Evolutionary conservation across 441 rosid genomes (phyloP).

Genomic region (Cnidoscolus chayamansa): DNA sequence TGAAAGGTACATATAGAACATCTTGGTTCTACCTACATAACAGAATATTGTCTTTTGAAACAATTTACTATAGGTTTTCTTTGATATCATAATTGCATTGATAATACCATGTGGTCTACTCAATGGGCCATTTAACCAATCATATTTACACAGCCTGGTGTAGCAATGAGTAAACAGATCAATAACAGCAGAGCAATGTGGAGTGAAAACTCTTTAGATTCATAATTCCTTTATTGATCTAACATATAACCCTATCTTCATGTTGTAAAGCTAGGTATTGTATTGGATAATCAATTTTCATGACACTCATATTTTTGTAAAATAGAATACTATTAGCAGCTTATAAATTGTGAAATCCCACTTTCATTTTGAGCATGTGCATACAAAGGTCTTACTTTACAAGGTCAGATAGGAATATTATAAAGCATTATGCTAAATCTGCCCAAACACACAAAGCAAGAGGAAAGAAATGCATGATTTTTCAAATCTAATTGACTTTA

Average conservation of each 20-base stretch:
- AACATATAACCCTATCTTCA: neutral
- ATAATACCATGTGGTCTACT: neutral
- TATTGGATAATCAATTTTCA: neutral
- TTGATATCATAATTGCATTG: neutral
- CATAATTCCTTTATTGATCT: neutral
- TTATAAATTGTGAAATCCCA: too few relatives aligned
- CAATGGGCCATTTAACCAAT: neutral
- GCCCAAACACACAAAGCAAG: neutral
- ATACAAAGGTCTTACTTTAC: neutral
- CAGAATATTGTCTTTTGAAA: neutral
- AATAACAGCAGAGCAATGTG: too few relatives aligned
- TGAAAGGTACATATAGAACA: neutral
- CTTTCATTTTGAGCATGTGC: too few relatives aligned
- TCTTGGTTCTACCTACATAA: neutral
- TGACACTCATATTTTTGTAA: neutral
- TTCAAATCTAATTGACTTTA: slow-evolving; percentile 4
- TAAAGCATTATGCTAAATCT: slow-evolving; percentile 11
- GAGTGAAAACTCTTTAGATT: neutral
- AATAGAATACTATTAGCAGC: too few relatives aligned
- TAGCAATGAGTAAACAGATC: too few relatives aligned
- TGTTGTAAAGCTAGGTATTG: neutral
- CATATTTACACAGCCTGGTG: neutral
- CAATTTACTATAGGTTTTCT: neutral
- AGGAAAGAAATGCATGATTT: too few relatives aligned
- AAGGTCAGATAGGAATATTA: neutral